phyloP scores from a whole-genome alignment of 768 basidiomycete genomes.

The Pholiota molesta region DNA sequence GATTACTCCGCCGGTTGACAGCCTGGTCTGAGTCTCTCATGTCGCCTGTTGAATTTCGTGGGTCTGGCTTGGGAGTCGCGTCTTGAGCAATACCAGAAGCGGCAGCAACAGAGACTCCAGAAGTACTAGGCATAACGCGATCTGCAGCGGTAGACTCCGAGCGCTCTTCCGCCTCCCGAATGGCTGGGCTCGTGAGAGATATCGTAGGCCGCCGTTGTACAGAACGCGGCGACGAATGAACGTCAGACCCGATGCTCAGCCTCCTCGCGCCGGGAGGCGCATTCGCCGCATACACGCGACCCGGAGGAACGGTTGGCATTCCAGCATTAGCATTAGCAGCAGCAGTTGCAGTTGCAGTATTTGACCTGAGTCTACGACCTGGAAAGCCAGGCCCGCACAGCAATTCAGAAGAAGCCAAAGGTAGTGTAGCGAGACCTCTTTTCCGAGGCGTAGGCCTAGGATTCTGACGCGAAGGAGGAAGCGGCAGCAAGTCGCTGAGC shows the following conservation, averaged over 20 bases:
- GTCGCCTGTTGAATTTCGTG: neutral
- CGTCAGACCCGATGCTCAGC: neutral
- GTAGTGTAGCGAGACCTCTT: neutral
- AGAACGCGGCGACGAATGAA: neutral
- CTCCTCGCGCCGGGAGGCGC: neutral
- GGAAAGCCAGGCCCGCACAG: neutral
- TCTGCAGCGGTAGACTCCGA: neutral
- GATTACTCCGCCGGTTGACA: neutral
- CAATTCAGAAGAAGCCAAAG: neutral
- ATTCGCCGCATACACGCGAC: neutral
- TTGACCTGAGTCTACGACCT: neutral
- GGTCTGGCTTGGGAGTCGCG: neutral
- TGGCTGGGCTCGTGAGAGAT: neutral
- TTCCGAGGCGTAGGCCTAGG: neutral
- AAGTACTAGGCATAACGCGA: neutral
- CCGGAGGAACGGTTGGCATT: no score
- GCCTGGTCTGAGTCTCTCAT: neutral
- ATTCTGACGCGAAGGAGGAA: neutral
- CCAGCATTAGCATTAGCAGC: neutral
- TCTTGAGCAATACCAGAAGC: neutral
- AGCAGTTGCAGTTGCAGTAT: neutral
- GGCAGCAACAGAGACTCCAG: neutral
- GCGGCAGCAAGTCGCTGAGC: slow-evolving; percentile 6
- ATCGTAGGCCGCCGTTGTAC: neutral
- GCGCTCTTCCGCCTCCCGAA: neutral